Percentiles rank a stretch among this genome's conserved stretches.
Evolutionary conservation across 108 stramenopile genomes (phyloP).

Genomic region (Aurantiochytrium sp.): DNA sequence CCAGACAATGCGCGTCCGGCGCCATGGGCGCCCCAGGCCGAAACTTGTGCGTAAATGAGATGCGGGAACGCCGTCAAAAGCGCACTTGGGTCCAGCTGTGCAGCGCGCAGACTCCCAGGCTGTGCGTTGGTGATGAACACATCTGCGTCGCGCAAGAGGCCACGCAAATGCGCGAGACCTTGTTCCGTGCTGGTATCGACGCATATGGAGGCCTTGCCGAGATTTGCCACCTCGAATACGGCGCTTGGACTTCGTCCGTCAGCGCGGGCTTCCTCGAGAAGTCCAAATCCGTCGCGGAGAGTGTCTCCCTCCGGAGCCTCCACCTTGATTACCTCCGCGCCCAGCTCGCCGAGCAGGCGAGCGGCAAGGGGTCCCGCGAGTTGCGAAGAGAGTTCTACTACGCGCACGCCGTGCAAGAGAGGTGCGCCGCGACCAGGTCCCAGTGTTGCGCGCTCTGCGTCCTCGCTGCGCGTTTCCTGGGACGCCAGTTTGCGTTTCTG

Average conservation of each 20-base stretch:
- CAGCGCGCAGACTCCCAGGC: neutral
- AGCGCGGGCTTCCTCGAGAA: neutral
- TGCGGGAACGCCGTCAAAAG: neutral
- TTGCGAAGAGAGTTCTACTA: neutral
- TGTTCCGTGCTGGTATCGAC: neutral
- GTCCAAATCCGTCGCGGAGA: neutral
- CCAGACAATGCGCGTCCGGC: neutral
- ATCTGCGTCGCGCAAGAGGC: neutral
- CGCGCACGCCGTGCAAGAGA: neutral
- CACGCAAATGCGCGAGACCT: neutral
- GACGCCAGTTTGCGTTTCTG: neutral
- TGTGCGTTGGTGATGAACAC: neutral
- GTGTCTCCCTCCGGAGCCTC: neutral
- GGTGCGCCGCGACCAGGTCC: neutral
- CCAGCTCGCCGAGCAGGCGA: neutral
- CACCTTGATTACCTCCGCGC: constrained; percentile 13
- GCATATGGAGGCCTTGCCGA: neutral
- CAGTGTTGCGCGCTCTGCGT: neutral
- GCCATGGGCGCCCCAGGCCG: constrained; percentile 4
- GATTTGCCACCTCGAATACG: neutral
- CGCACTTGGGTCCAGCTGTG: neutral
- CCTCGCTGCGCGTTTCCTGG: neutral
- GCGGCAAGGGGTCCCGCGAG: neutral
- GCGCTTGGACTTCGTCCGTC: too few species aligned
- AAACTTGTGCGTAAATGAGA: neutral